phyloP scores from a whole-genome alignment of 2,329 filamentous ascomycete genomes.

The Paecilomyces dactylethromorphus region DNA sequence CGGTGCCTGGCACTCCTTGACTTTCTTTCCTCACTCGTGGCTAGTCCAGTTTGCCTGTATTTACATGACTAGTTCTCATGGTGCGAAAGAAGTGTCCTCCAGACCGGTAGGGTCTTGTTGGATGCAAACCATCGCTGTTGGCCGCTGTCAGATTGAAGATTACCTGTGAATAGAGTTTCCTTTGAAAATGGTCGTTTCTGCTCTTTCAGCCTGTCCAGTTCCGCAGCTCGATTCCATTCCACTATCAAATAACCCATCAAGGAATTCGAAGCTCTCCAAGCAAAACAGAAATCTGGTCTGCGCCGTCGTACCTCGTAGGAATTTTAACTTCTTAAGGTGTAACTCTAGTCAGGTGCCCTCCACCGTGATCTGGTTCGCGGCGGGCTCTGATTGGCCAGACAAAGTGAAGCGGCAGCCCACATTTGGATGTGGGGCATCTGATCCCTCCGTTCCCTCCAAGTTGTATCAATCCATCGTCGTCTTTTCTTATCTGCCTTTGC shows the following conservation, averaged over 20 bases:
- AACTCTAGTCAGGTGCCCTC: too few relatives aligned
- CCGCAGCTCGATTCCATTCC: too few relatives aligned
- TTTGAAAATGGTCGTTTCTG: too few relatives aligned
- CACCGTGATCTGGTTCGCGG: background rate
- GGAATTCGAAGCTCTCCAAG: too few relatives aligned
- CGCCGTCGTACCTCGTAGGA: too few relatives aligned
- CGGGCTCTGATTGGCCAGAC: conserved; percentile 1
- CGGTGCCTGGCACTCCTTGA: background rate
- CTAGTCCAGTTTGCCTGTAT: background rate
- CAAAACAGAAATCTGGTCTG: too few relatives aligned
- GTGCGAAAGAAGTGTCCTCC: background rate
- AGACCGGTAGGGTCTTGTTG: background rate
- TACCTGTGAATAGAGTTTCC: background rate
- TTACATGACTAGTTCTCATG: background rate
- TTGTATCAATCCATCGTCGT: background rate
- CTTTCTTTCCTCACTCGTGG: background rate
- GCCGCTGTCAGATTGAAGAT: background rate
- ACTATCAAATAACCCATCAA: too few relatives aligned
- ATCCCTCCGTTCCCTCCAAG: conserved; percentile 1
- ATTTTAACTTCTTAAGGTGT: too few relatives aligned
- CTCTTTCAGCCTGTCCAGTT: too few relatives aligned
- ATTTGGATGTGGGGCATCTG: background rate
- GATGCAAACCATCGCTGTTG: background rate
- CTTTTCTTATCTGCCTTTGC: background rate
- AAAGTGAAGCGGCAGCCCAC: conserved; percentile 8